Evolutionary conservation across 768 basidiomycete species (phyloP), one percentile per base, ranked within the genome.

Genomic region (Suillus subaureus): DNA sequence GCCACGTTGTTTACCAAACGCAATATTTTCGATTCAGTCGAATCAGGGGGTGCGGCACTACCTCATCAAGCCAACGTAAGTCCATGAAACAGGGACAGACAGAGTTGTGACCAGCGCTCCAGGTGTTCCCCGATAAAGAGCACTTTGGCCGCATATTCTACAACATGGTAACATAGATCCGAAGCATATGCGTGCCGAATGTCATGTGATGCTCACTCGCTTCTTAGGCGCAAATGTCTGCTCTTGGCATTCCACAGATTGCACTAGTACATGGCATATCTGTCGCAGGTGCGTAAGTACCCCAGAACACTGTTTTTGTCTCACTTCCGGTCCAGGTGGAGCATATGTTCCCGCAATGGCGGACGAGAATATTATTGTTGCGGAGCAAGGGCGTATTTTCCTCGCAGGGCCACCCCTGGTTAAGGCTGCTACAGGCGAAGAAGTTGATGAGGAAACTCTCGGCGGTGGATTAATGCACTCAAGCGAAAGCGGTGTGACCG

Each of bases 91-190:
- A 37, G n/a, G 35, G 13, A 9, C 6, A n/a, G 9, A 21, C 23
- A 45, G 6, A 16, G 18, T 28, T 39, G 35, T 23, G 65, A 43
- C 33, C 63, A 66, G 26, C 66, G 58, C 11, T 62, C 26, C 58
- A 89, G 82, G 88, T 96, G 15, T 97, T 97, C 76, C 96, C 96
- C 6, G 96, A 97, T 81, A 93, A 89, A 75, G 91, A 97, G 68
- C 94, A 98, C 74, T 98, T 98, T 70, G 96, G 96, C 5, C 86
- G 96, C 6, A 97, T 97, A 73, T 98, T 98, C 79, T 97, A 96
- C 76, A 97, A 98, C 72, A 97, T 97, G 94, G 95, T 91, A 52
- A 52, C 16, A 64, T 40, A 49, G 61, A 57, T 23, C 54, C 28
- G 49, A 57, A 70, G 45, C n/a, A 49, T 58, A 37, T 26, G 18